Base-by-base conservation (phyloP, 345 rosid species). In the Lumnitzera littorea region DNA sequence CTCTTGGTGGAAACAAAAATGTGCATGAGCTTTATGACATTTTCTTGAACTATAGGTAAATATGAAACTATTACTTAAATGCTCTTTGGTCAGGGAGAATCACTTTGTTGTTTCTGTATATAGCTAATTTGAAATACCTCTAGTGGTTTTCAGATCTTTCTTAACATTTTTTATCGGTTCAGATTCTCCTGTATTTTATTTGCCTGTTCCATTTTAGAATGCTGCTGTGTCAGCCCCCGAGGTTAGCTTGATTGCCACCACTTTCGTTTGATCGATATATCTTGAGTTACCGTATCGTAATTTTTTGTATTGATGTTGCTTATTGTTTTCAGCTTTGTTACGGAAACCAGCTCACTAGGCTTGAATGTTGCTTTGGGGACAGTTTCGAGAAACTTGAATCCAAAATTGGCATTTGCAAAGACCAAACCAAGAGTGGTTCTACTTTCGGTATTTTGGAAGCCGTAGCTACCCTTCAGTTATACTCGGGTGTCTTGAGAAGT, bases 21-120 rank as follows among this genome's bases (percentile, higher is more conserved):
- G 83, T 91, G n/a, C 96, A 95, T 58, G 87, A 89, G 51, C 72
- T 95, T 47, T 95, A 79, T 74, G 97, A 91, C 56, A 77, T 95
- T 70, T 64, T 95, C 72, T 67, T 95, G 77, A 95, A 95, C 77
- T 86, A 82, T 81, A 82, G 95, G 97, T 91, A 64, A 36, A 77
- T 52, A 31, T 13, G 47, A 53, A 7, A 48, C 52, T 8, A 53
- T 15, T 12, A 29, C 11, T 41, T 3, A 49, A 3, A 5, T 2
- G 27, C 12, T 29, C 11, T 24, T 3, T 36, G 43, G 43, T 36
- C 43, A 36, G 6, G 43, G 43, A 36, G 9, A 36, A 36, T 36
- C 10, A 8, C 43, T 36, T 36, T 3, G 43, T 36, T 36, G 43
- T 36, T 36, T 36, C 43, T 36, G 10, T 2, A 52, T 52, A 11